These are phyloP conservation scores for Tulasnella sp. DNA, from an alignment of 768 basidiomycete genomes.

Conservation along the genomic window DNA sequence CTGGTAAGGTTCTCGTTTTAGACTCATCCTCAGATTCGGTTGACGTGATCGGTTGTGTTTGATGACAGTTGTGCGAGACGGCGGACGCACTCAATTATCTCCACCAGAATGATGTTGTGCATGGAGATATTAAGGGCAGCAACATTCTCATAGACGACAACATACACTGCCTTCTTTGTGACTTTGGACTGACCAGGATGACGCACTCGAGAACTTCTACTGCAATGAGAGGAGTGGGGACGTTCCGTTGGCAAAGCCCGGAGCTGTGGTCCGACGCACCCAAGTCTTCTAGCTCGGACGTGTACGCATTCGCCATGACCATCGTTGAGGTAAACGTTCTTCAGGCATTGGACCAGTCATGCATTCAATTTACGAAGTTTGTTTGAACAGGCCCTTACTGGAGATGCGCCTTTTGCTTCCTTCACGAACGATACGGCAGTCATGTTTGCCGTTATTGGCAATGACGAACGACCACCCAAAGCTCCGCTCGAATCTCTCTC, in stretches of 20 bases:
- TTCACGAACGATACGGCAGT: not conserved
- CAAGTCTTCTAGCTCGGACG: not conserved
- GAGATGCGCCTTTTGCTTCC: not conserved
- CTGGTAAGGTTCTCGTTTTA: not conserved
- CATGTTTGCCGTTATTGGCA: not conserved
- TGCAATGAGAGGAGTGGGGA: not conserved
- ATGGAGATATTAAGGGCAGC: not conserved
- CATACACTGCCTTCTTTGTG: not conserved
- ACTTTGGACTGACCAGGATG: slow-evolving; percentile 1
- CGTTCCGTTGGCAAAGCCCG: not conserved
- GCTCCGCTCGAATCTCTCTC: not conserved
- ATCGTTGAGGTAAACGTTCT: not conserved
- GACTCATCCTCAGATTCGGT: not conserved
- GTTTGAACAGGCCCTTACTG: not conserved
- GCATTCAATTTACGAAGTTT: not conserved
- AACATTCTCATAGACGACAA: not conserved
- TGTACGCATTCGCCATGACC: not conserved
- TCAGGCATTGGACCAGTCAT: not conserved
- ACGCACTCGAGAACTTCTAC: not conserved
- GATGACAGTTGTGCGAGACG: not conserved
- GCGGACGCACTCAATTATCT: not conserved
- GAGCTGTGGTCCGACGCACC: not conserved
- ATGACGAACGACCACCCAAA: not conserved
- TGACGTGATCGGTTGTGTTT: not conserved
- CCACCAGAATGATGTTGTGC: not conserved